Conservation (phyloP, 2,329 filamentous ascomycete species). For the Dothistroma pini region DNA sequence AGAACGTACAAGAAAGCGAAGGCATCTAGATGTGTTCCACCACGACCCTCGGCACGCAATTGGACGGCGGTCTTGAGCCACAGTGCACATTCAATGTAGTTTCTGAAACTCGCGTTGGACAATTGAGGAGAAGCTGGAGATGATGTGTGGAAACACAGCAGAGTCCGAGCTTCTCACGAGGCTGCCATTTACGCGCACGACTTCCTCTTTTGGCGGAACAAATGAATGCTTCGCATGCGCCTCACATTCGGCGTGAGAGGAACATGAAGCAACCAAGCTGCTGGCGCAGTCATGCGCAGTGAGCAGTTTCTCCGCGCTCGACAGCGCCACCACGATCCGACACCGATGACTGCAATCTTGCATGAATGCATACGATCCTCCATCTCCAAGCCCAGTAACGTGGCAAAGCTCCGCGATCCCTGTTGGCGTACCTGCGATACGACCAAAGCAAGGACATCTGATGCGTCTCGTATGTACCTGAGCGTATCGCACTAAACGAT, state of each 20-base stretch:
- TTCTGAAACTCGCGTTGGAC: not conserved
- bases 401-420: too few relatives aligned
- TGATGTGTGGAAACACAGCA: not conserved
- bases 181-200: too few relatives aligned
- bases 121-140: not conserved
- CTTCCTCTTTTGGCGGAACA: not conserved
- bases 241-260: not conserved
- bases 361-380: too few relatives aligned
- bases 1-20: not conserved
- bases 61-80: not conserved
- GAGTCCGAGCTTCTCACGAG: too few relatives aligned
- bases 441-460: too few relatives aligned
- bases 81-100: not conserved
- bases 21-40: too few relatives aligned
- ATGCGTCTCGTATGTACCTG: too few relatives aligned
- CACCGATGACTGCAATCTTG: not conserved
- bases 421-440: too few relatives aligned
- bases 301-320: not conserved
- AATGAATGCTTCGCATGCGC: not conserved
- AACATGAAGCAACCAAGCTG: not conserved
- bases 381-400: too few relatives aligned
- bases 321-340: not conserved
- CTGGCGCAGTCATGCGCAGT: not conserved
- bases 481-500: too few relatives aligned
- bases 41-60: too few relatives aligned